Conservation (phyloP, 1,284 basidiomycete genomes). For the Ustilago esculenta region DNA sequence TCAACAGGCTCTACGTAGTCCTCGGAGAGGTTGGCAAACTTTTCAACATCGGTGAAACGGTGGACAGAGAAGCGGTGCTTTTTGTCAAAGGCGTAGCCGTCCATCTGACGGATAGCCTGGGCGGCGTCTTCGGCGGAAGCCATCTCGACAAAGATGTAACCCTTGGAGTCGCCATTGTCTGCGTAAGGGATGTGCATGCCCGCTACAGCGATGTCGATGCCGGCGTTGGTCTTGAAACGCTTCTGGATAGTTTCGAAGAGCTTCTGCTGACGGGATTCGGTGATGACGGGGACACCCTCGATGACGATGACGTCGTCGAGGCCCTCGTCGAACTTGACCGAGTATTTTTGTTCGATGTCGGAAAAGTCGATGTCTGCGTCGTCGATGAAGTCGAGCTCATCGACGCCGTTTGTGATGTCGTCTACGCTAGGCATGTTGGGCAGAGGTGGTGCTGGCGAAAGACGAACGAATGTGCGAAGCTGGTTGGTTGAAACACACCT, state of each 20-base stretch:
- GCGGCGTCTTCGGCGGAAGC: constrained; percentile 82
- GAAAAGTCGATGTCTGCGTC: constrained; percentile 85
- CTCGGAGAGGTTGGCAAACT: constrained; percentile 82
- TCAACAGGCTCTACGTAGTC: constrained; percentile 81
- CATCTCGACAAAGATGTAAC: constrained; percentile 88
- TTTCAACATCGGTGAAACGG: constrained; percentile 91
- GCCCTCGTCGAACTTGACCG: constrained; percentile 66
- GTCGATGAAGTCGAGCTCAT: constrained; percentile 46
- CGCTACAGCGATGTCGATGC: constrained; percentile 62
- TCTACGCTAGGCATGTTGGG: constrained; percentile 42
- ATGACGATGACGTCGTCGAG: constrained; percentile 69
- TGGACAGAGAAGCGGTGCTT: constrained; percentile 91
- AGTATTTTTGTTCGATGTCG: constrained; percentile 90
- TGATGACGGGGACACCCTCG: constrained; percentile 68
- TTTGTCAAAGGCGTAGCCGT: constrained; percentile 89
- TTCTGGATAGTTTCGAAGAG: constrained; percentile 68
- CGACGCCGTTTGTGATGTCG: constrained; percentile 54
- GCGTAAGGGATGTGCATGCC: constrained; percentile 68
- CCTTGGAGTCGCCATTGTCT: constrained; percentile 67
- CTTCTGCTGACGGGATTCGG: constrained; percentile 65
- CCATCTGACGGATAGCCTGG: constrained; percentile 80
- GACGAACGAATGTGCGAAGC: neutral
- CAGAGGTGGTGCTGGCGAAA: neutral
- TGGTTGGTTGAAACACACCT: constrained; percentile 4
- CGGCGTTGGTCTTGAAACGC: constrained; percentile 66